Evolutionary conservation across 2,329 filamentous ascomycete species (phyloP).

Genomic region (Phaeosphaeriaceae sp.): DNA sequence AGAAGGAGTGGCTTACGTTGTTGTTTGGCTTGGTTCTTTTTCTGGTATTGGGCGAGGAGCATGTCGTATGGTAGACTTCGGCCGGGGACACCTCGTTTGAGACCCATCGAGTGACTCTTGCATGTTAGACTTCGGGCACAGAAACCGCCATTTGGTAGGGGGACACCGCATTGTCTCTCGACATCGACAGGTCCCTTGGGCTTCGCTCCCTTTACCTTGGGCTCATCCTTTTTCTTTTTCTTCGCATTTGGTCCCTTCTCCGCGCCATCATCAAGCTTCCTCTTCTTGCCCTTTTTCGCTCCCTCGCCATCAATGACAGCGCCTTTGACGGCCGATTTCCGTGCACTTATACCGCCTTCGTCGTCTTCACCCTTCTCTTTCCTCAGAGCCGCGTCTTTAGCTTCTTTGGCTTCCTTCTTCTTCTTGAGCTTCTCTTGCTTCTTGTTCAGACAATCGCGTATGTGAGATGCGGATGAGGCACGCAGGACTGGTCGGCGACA

Average conservation of each 20-base stretch:
- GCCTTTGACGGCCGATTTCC: conserved; percentile 51
- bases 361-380: conserved; percentile 55
- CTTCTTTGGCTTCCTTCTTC: conserved; percentile 68
- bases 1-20: conserved; percentile 70
- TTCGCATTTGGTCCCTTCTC: conserved; percentile 79
- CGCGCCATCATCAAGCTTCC: conserved; percentile 62
- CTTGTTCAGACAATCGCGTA: conserved; percentile 80
- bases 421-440: conserved; percentile 72
- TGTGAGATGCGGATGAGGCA: conserved; percentile 76
- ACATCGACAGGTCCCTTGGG: conserved; percentile 93
- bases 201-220: conserved; percentile 81
- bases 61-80: conserved; percentile 91
- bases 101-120: conserved; percentile 95
- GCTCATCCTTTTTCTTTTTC: conserved; percentile 95
- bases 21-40: conserved; percentile 98
- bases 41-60: conserved; percentile 72
- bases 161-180: conserved; percentile 90
- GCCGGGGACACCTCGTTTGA: conserved; percentile 86
- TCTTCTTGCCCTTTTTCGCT: conserved; percentile 55
- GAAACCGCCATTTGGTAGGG: conserved; percentile 81
- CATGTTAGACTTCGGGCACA: conserved; percentile 90
- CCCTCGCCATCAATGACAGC: conserved; percentile 45
- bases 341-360: conserved; percentile 50
- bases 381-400: conserved; percentile 56
- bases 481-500: conserved; percentile 89